Conservation (phyloP, 1,284 basidiomycete species). For the Fomitopsis pinicola region DNA sequence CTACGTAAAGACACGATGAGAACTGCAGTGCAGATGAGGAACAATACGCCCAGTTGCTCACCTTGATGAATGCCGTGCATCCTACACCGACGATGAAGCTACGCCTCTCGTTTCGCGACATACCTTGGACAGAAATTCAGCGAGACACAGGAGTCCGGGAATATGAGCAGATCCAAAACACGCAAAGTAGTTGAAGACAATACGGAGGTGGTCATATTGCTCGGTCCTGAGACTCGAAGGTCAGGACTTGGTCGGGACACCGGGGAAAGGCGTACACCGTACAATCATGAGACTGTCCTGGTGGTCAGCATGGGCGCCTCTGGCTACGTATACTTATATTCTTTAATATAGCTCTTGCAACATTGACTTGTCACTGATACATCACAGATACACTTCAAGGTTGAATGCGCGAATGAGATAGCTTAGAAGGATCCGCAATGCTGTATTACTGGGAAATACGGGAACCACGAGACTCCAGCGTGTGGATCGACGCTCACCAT, state of each 20-base stretch:
- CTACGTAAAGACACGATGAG: constrained; percentile 26
- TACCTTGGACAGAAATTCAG: constrained; percentile 2
- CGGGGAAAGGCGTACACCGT: neutral
- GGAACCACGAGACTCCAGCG: neutral
- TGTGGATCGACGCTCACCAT: neutral
- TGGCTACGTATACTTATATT: neutral
- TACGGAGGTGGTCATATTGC: neutral
- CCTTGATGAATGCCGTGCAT: constrained; percentile 81
- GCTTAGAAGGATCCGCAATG: neutral
- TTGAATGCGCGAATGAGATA: neutral
- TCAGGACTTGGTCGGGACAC: neutral
- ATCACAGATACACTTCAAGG: no score
- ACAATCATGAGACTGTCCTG: neutral
- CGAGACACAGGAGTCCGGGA: neutral
- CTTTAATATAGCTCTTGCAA: no score
- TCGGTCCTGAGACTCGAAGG: neutral
- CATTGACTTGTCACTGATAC: no score
- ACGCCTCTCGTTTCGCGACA: constrained; percentile 38
- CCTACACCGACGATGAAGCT: constrained; percentile 75
- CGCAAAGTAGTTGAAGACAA: neutral
- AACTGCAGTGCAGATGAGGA: no score
- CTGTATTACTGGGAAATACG: neutral
- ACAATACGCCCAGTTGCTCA: constrained; percentile 18
- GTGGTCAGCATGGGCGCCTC: neutral
- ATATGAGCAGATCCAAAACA: neutral